Conservation (phyloP, 2,329 filamentous ascomycete genomes). For the Pseudohalonectria lignicola region DNA sequence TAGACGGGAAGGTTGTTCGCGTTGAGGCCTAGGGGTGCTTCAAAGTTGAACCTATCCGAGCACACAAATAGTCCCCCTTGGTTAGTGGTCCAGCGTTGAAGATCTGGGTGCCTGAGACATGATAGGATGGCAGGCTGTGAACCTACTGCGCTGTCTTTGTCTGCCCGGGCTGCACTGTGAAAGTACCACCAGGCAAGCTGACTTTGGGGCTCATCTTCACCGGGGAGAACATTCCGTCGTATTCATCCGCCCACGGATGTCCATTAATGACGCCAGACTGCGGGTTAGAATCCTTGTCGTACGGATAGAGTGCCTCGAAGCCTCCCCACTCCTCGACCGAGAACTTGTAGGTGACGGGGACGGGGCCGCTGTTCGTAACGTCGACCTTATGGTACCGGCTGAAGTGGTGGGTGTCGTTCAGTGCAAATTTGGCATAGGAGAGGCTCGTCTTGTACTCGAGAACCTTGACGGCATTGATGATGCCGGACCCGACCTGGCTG, state of each 20-base stretch:
- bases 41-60: too few relatives aligned
- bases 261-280: too few relatives aligned
- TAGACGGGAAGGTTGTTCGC: constrained; percentile 18
- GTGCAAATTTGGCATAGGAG: constrained; percentile 24
- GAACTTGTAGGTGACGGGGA: constrained; percentile 20
- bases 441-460: constrained; percentile 24
- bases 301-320: too few relatives aligned
- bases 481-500: constrained; percentile 25
- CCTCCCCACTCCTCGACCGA: constrained; percentile 18
- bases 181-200: constrained; percentile 6
- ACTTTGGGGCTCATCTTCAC: constrained; percentile 10
- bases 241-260: too few relatives aligned
- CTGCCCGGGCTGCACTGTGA: constrained; percentile 13
- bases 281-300: too few relatives aligned
- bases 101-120: too few relatives aligned
- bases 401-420: constrained; percentile 32
- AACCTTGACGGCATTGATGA: constrained; percentile 28
- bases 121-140: too few relatives aligned
- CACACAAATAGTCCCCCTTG: too few relatives aligned
- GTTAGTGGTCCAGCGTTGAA: too few relatives aligned
- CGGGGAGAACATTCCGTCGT: too few relatives aligned
- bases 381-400: constrained; percentile 11
- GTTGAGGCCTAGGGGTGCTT: constrained; percentile 11
- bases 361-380: constrained; percentile 24
- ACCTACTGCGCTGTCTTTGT: constrained; percentile 12